A percentile compares a stretch with the other conserved stretches of the same genome.
These are phyloP conservation scores for Eragrostis nindensis DNA, from an alignment of 176 grass and related monocot species.

Conservation along the genomic window DNA sequence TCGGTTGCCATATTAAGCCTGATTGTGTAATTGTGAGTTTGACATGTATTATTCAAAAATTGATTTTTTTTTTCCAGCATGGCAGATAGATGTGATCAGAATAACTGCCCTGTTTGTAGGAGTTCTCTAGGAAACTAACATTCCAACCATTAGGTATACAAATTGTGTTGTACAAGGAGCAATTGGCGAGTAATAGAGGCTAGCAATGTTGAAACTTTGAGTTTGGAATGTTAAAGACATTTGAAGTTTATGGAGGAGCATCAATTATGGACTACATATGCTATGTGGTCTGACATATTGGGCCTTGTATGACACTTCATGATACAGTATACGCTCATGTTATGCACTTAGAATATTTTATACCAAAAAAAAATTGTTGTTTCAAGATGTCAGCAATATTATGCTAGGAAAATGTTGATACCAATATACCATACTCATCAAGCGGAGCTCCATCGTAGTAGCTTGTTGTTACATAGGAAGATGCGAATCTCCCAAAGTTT, in stretches of 20 bases:
- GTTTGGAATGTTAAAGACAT: not conserved
- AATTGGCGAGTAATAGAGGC: not conserved
- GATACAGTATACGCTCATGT: not conserved
- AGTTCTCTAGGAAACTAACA: not conserved
- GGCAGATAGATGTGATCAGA: not conserved
- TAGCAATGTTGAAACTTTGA: not conserved
- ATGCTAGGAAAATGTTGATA: constrained; percentile 24
- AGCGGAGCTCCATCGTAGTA: constrained; percentile 98
- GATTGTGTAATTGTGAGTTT: constrained; percentile 26
- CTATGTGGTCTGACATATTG: not conserved
- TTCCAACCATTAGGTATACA: not conserved
- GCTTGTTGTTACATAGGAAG: constrained; percentile 83
- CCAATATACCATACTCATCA: constrained; percentile 88
- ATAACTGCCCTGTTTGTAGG: not conserved
- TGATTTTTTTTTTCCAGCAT: not conserved
- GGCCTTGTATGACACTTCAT: not conserved
- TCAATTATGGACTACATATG: not conserved
- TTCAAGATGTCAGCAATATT: not conserved
- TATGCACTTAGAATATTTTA: not conserved
- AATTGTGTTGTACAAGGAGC: not conserved
- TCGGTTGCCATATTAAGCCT: constrained; percentile 83
- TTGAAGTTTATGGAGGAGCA: not conserved
- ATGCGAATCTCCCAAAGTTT: constrained; percentile 85
- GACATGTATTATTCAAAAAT: not conserved
- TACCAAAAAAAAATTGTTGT: not conserved